Conservation (phyloP, 495 filamentous ascomycete genomes). For the Ascodesmis nigricans region DNA sequence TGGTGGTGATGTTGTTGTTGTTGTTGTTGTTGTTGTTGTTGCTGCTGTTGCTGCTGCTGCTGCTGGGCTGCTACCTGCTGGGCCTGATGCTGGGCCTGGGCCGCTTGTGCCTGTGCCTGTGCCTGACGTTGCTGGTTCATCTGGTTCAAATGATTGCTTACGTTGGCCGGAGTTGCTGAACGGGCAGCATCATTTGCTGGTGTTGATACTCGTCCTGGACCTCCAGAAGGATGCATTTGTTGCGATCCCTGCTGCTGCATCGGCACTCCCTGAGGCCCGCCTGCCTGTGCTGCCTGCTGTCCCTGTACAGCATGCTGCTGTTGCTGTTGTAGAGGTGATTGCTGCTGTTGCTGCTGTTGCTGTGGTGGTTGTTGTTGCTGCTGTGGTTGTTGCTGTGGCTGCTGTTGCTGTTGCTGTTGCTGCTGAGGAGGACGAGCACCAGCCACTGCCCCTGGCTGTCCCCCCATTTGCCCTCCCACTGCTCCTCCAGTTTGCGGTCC, state of each 20-base stretch:
- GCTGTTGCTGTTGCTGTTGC: conserved; percentile 13
- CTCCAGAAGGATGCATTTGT: too few relatives aligned
- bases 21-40: conserved; percentile 23
- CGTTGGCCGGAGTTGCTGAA: conserved; percentile 10
- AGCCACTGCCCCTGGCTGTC: conserved; percentile 5
- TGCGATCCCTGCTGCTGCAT: background rate
- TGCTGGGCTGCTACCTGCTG: conserved; percentile 18
- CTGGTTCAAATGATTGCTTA: conserved; percentile 12
- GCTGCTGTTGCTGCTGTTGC: conserved; percentile 23
- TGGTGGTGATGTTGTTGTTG: conserved; percentile 21
- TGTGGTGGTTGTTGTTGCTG: conserved; percentile 6
- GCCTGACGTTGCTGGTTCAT: conserved; percentile 15
- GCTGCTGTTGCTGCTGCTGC: conserved; percentile 25
- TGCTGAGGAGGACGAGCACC: conserved; percentile 7
- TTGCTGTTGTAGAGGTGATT: conserved; percentile 13
- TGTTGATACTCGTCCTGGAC: conserved; percentile 8
- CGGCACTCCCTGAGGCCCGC: background rate
- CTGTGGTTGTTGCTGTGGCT: conserved; percentile 9
- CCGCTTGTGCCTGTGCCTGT: conserved; percentile 5
- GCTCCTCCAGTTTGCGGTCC: background rate
- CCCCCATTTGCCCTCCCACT: too few relatives aligned
- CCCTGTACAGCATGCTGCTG: conserved; percentile 4
- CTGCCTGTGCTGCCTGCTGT: background rate
- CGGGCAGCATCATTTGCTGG: conserved; percentile 2
- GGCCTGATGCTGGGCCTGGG: conserved; percentile 11